Conservation (phyloP, 345 rosid genomes). For the Pugionium cornutum region DNA sequence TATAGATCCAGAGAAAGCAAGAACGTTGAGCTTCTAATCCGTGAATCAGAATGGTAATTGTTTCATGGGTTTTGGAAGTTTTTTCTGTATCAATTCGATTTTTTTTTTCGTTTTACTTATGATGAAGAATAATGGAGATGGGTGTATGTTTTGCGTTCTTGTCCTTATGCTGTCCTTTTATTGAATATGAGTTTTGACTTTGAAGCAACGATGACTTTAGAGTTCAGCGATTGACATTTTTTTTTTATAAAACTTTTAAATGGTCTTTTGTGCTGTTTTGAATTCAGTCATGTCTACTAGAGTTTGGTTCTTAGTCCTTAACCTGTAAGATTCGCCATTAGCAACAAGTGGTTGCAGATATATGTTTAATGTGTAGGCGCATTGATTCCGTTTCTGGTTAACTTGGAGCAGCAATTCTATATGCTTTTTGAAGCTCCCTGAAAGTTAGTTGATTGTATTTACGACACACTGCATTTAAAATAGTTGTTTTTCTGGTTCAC, state of each 20-base stretch:
- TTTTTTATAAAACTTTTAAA: slow-evolving; percentile 7
- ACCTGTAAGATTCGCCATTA: slow-evolving; percentile 23
- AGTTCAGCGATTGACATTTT: slow-evolving; percentile 17
- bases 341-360: slow-evolving; percentile 1
- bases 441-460: slow-evolving; percentile 18
- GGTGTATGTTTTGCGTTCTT: not conserved
- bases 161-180: not conserved
- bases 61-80: not conserved
- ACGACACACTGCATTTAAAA: not conserved
- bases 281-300: slow-evolving; percentile 2
- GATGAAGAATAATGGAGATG: not conserved
- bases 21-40: slow-evolving; percentile 13
- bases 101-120: not conserved
- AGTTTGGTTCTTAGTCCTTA: slow-evolving; percentile 18
- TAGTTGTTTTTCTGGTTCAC: not conserved
- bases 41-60: not conserved
- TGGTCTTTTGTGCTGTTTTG: slow-evolving; percentile 14
- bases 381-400: slow-evolving; percentile 11
- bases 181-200: not conserved
- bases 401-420: slow-evolving; percentile 4
- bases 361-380: not conserved
- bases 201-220: not conserved
- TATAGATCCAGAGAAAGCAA: slow-evolving; percentile 25
- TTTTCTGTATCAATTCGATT: not conserved
- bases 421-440: slow-evolving; percentile 2